Conservation (phyloP, 768 basidiomycete species). For the Termitomyces sp. region DNA sequence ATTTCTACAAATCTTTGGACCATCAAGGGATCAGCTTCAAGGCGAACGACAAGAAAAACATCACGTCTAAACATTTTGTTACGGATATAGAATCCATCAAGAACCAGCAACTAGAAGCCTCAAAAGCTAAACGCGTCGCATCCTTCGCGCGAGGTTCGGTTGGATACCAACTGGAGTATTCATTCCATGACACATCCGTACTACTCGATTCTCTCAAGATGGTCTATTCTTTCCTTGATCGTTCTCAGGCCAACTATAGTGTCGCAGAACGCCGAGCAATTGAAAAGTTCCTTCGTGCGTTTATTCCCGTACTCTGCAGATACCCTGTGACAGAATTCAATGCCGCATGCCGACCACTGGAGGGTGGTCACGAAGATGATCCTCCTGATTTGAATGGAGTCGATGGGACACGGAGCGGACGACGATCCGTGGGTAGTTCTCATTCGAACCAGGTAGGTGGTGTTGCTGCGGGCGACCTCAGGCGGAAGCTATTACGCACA, state of each 20-base stretch:
- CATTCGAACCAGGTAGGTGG: slow-evolving; percentile 36
- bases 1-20: slow-evolving; percentile 97
- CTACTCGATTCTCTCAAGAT: slow-evolving; percentile 88
- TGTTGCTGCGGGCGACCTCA: slow-evolving; percentile 59
- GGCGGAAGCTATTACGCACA: slow-evolving; percentile 76
- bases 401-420: slow-evolving; percentile 35
- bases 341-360: slow-evolving; percentile 51
- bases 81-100: slow-evolving; percentile 70
- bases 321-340: slow-evolving; percentile 63
- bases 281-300: slow-evolving; percentile 78
- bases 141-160: slow-evolving; percentile 40
- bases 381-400: slow-evolving; percentile 22
- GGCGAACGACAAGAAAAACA: slow-evolving; percentile 89
- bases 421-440: slow-evolving; percentile 38
- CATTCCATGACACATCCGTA: slow-evolving; percentile 71
- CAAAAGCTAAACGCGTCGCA: slow-evolving; percentile 28
- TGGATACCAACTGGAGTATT: slow-evolving; percentile 73
- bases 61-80: slow-evolving; percentile 80
- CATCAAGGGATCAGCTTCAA: slow-evolving; percentile 96
- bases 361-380: slow-evolving; percentile 40
- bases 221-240: slow-evolving; percentile 87
- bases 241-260: slow-evolving; percentile 71
- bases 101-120: slow-evolving; percentile 45
- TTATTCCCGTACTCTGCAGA: slow-evolving; percentile 81
- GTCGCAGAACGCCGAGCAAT: slow-evolving; percentile 73